A percentile compares a stretch with the other conserved stretches of the same genome.
phyloP scores from a whole-genome alignment of 2,329 filamentous ascomycete species.

The Thelonectria rubi region DNA sequence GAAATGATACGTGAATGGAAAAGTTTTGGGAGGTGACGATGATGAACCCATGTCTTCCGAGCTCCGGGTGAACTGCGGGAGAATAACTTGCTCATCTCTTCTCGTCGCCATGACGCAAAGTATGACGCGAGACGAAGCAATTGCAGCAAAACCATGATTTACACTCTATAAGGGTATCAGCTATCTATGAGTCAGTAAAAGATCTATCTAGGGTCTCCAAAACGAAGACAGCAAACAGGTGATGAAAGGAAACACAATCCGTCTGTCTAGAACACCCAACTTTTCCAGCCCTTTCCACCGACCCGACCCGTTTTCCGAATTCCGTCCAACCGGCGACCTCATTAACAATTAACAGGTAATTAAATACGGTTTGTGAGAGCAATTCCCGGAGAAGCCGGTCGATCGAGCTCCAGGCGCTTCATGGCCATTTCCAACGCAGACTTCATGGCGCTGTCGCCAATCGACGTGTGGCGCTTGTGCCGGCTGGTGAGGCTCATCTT shows the following conservation, averaged over 20 bases:
- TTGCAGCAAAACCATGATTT: not conserved
- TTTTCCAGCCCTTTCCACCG: not conserved
- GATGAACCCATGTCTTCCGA: not conserved
- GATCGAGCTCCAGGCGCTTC: conserved; percentile 42
- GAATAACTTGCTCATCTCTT: not conserved
- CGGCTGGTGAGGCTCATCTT: conserved; percentile 45
- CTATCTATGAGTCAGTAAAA: not conserved
- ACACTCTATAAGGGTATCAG: conserved; percentile 10
- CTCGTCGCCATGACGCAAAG: not conserved
- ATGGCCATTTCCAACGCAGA: conserved; percentile 36
- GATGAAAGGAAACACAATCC: conserved; percentile 2
- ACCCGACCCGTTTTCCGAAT: not conserved
- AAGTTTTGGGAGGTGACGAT: not conserved
- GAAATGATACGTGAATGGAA: not conserved
- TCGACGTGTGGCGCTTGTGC: conserved; percentile 38
- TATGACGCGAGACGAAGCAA: not conserved
- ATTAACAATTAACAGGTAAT: conserved; percentile 3
- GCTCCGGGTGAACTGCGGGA: not conserved
- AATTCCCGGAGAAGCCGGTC: conserved; percentile 41
- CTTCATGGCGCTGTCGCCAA: conserved; percentile 24
- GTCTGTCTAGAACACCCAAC: not conserved
- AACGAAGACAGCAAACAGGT: not conserved
- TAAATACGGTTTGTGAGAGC: conserved; percentile 41
- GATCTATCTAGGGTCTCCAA: not conserved
- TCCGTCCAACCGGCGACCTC: not conserved